Conservation (phyloP, 805 yeast genomes). For the Zygosaccharomyces bisporus region DNA sequence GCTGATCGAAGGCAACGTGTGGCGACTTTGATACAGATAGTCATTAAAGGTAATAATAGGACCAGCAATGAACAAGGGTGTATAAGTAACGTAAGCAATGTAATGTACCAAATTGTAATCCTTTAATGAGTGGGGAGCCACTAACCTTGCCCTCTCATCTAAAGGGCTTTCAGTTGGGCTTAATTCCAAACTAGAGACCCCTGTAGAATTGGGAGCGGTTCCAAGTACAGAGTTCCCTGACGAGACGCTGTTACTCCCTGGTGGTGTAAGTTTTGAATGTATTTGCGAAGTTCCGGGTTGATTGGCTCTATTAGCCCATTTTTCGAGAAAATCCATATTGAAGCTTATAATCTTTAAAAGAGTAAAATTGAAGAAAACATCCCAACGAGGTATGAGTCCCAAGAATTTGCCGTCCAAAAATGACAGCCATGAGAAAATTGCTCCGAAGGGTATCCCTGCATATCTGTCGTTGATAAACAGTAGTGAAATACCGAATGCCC, state of each 20-base stretch:
- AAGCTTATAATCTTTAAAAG: conserved; percentile 78
- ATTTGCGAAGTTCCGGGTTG: not conserved
- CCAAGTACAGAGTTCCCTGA: conserved; percentile 25
- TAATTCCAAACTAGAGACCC: conserved; percentile 11
- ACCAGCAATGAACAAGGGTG: conserved; percentile 93
- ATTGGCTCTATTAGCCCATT: conserved; percentile 21
- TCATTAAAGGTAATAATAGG: conserved; percentile 94
- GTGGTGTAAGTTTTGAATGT: not conserved
- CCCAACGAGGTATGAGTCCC: conserved; percentile 90
- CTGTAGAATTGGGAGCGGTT: conserved; percentile 10
- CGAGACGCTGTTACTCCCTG: conserved; percentile 6
- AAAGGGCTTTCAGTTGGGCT: conserved; percentile 20
- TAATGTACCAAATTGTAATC: conserved; percentile 67
- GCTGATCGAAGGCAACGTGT: conserved; percentile 58
- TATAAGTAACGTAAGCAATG: conserved; percentile 71
- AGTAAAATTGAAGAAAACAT: conserved; percentile 89
- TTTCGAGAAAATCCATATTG: conserved; percentile 67
- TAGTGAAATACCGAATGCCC: conserved; percentile 78
- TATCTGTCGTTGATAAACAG: conserved; percentile 73
- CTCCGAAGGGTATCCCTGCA: conserved; percentile 51
- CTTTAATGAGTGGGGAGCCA: conserved; percentile 54
- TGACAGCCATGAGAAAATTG: conserved; percentile 40
- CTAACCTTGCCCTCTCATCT: conserved; percentile 62
- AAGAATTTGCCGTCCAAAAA: conserved; percentile 57
- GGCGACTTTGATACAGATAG: conserved; percentile 66